Conservation (phyloP, 768 basidiomycete genomes). For the Termitomyces sp. region DNA sequence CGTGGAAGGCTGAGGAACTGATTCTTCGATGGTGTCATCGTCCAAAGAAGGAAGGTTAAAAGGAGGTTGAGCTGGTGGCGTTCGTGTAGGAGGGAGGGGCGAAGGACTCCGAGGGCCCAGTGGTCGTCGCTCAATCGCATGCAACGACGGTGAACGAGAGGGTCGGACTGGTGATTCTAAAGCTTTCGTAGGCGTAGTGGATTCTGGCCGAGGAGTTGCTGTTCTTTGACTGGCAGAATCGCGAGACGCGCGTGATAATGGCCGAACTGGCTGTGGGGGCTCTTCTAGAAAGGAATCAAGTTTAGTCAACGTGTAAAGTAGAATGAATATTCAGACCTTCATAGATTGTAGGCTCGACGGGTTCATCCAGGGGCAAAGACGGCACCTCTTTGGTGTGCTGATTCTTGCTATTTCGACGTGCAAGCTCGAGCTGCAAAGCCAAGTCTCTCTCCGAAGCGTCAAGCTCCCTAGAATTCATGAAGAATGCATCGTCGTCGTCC, state of each 20-base stretch:
- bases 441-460: slow-evolving; percentile 78
- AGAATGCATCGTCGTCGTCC: slow-evolving; percentile 38
- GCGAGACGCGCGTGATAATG: slow-evolving; percentile 51
- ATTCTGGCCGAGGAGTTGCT: slow-evolving; percentile 44
- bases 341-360: slow-evolving; percentile 67
- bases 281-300: slow-evolving; percentile 42
- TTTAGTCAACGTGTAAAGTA: slow-evolving; percentile 3
- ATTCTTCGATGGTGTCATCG: slow-evolving; percentile 41
- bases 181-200: slow-evolving; percentile 33
- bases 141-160: slow-evolving; percentile 42
- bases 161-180: slow-evolving; percentile 30
- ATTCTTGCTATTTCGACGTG: slow-evolving; percentile 78
- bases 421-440: slow-evolving; percentile 73
- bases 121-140: slow-evolving; percentile 55
- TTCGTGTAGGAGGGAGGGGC: slow-evolving; percentile 51
- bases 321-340: slow-evolving; percentile 50
- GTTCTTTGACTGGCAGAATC: slow-evolving; percentile 38
- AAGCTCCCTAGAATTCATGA: slow-evolving; percentile 32
- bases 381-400: slow-evolving; percentile 50
- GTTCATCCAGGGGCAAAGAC: slow-evolving; percentile 37
- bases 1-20: slow-evolving; percentile 12
- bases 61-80: slow-evolving; percentile 26
- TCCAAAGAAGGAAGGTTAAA: slow-evolving; percentile 40
- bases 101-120: slow-evolving; percentile 76
- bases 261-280: slow-evolving; percentile 50